phyloP scores from a whole-genome alignment of 73 alveolate species.

The Diophrys appendiculata region DNA sequence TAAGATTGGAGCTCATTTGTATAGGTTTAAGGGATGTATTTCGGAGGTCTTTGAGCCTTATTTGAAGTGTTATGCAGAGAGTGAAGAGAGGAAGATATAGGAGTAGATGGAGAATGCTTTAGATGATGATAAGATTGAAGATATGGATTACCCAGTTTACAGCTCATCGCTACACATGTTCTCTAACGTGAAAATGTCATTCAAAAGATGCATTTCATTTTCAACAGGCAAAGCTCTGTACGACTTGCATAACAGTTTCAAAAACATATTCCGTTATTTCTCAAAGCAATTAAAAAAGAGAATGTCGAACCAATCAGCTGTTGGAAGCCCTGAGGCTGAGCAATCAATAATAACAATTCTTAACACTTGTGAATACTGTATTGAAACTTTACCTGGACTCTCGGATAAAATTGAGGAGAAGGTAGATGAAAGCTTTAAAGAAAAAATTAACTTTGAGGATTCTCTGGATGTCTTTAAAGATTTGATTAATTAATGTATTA shows the following conservation, averaged over 20 bases:
- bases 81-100: conserved; percentile 85
- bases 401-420: conserved; percentile 71
- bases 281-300: conserved; percentile 60
- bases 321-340: conserved; percentile 57
- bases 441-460: conserved; percentile 61
- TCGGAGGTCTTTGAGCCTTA: conserved; percentile 94
- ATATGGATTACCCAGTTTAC: conserved; percentile 71
- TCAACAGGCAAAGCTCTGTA: conserved; percentile 75
- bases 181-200: conserved; percentile 73
- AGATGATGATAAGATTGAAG: conserved; percentile 58
- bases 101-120: conserved; percentile 62
- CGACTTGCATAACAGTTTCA: conserved; percentile 73
- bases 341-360: conserved; percentile 60
- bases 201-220: conserved; percentile 80
- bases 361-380: conserved; percentile 85
- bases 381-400: conserved; percentile 72
- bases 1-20: conserved; percentile 65
- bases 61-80: conserved; percentile 85
- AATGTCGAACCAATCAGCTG: conserved; percentile 45
- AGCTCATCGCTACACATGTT: conserved; percentile 74
- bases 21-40: conserved; percentile 86
- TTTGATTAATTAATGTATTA: conserved; percentile 15
- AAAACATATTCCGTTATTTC: conserved; percentile 71
- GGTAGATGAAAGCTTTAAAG: conserved; percentile 77
- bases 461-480: conserved; percentile 53